Evolutionary conservation across 352 stramenopile genomes (phyloP).

Genomic region (Phytophthora citricola): DNA sequence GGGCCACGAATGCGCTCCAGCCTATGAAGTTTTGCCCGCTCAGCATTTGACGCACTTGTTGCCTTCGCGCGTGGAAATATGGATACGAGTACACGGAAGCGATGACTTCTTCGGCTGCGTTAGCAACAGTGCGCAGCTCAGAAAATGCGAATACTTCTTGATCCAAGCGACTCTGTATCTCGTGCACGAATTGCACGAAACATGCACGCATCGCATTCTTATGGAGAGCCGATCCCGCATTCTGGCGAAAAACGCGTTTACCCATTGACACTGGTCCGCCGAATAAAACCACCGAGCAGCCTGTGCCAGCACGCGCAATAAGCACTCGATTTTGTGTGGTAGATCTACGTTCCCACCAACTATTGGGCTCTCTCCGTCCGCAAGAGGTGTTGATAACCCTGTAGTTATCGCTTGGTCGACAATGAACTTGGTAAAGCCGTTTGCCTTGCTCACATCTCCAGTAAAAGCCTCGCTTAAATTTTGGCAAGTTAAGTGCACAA

Average conservation of each 20-base stretch:
- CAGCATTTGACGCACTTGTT: slow-evolving; percentile 51
- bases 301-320: slow-evolving; percentile 46
- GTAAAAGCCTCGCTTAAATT: slow-evolving; percentile 37
- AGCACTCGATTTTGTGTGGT: slow-evolving; percentile 20
- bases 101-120: slow-evolving; percentile 58
- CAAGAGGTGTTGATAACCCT: background rate
- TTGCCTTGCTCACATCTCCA: slow-evolving; percentile 37
- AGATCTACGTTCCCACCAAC: too few relatives aligned
- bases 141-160: slow-evolving; percentile 44
- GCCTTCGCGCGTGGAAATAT: slow-evolving; percentile 45
- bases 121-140: slow-evolving; percentile 39
- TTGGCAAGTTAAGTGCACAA: slow-evolving; percentile 32
- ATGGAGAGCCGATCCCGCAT: slow-evolving; percentile 31
- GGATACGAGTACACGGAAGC: slow-evolving; percentile 59
- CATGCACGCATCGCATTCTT: slow-evolving; percentile 46
- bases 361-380: slow-evolving; percentile 13
- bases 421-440: slow-evolving; percentile 58
- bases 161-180: slow-evolving; percentile 49
- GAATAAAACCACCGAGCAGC: slow-evolving; percentile 56
- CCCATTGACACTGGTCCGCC: slow-evolving; percentile 42
- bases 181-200: slow-evolving; percentile 44
- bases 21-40: slow-evolving; percentile 50
- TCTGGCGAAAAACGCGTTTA: slow-evolving; percentile 43
- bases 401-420: slow-evolving; percentile 33
- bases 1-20: slow-evolving; percentile 58